phyloP scores from a whole-genome alignment of 1,284 basidiomycete genomes.

The Cutaneotrichosporon dermatis region DNA sequence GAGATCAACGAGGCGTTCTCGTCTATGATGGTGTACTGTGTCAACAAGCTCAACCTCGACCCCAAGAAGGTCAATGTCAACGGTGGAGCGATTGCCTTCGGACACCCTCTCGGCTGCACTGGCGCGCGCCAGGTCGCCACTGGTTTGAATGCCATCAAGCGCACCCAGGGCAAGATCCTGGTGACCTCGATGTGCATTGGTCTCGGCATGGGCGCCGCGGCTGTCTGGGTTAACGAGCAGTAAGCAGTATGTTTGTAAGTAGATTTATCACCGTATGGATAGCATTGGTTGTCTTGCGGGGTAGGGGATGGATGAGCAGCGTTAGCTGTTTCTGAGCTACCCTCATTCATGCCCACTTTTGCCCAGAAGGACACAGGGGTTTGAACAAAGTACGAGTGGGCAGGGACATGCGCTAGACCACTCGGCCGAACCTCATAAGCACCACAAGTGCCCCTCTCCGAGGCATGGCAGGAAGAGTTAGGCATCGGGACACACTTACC shows the following conservation, averaged over 20 bases:
- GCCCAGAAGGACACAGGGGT: too few species aligned
- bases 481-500: too few species aligned
- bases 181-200: conserved; percentile 96
- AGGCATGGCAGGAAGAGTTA: too few species aligned
- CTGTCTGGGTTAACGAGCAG: conserved; percentile 50
- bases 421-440: too few species aligned
- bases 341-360: too few species aligned
- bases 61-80: conserved; percentile 81
- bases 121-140: conserved; percentile 85
- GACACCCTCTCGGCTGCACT: conserved; percentile 66
- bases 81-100: conserved; percentile 83
- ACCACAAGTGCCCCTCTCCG: too few species aligned
- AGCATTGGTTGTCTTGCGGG: too few species aligned
- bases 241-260: neutral
- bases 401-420: too few species aligned
- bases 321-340: too few species aligned
- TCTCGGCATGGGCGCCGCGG: conserved; percentile 67
- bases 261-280: neutral
- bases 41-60: conserved; percentile 64
- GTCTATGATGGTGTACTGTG: conserved; percentile 72
- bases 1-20: conserved; percentile 84
- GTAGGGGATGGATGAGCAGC: too few species aligned
- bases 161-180: conserved; percentile 76
- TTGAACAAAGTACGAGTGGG: too few species aligned
- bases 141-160: conserved; percentile 72